phyloP scores from a whole-genome alignment of 495 filamentous ascomycete genomes.

The Podospora appendiculata region DNA sequence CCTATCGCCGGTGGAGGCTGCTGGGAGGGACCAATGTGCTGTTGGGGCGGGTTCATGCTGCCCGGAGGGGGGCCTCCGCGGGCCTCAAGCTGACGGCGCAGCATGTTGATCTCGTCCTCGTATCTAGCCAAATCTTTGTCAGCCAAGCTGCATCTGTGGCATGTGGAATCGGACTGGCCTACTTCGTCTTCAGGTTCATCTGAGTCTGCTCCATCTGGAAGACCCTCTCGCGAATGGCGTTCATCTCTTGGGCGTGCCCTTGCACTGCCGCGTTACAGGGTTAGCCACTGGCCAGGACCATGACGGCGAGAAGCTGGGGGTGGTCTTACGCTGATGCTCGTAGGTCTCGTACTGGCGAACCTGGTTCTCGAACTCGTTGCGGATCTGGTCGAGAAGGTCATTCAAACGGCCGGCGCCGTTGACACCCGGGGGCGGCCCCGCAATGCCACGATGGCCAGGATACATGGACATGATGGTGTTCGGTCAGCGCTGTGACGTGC shows the following conservation, averaged over 20 bases:
- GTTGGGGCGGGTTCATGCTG: slow-evolving; percentile 56
- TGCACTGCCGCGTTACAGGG: neutral
- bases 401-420: slow-evolving; percentile 54
- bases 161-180: slow-evolving; percentile 20
- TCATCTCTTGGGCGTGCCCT: slow-evolving; percentile 80
- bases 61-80: slow-evolving; percentile 60
- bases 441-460: slow-evolving; percentile 78
- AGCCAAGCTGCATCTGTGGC: neutral
- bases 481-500: too few species aligned
- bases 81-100: slow-evolving; percentile 80
- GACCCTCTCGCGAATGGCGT: slow-evolving; percentile 83
- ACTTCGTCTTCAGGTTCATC: slow-evolving; percentile 83
- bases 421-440: slow-evolving; percentile 48
- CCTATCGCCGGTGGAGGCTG: slow-evolving; percentile 66
- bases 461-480: slow-evolving; percentile 66
- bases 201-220: slow-evolving; percentile 86
- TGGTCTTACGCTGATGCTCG: slow-evolving; percentile 82
- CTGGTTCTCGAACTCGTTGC: slow-evolving; percentile 83
- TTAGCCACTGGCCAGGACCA: neutral
- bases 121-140: slow-evolving; percentile 50
- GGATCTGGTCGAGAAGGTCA: slow-evolving; percentile 84
- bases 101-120: slow-evolving; percentile 78
- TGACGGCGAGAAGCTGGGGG: neutral
- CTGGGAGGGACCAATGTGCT: slow-evolving; percentile 71
- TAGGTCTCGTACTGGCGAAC: slow-evolving; percentile 67